phyloP scores from a whole-genome alignment of 2,329 filamentous ascomycete genomes.

The Sarocladiaceae sp. region DNA sequence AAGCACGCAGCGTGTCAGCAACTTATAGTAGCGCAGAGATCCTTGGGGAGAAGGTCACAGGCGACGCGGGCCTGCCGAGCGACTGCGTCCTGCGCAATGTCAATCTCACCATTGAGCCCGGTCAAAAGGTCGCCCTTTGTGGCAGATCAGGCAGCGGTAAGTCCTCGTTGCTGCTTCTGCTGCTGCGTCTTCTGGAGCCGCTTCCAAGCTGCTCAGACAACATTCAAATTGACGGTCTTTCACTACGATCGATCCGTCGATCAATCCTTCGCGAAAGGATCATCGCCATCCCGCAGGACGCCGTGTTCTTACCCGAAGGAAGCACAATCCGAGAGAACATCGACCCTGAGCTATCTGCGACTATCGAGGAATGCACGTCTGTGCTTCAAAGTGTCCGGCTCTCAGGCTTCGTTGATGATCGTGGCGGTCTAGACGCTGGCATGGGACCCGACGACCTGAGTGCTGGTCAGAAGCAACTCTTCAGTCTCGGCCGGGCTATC shows the following conservation, averaged over 20 bases:
- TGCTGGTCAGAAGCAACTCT: constrained; percentile 57
- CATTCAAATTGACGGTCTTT: constrained; percentile 37
- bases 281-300: constrained; percentile 47
- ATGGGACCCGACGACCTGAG: constrained; percentile 45
- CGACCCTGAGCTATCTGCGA: constrained; percentile 30
- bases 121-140: constrained; percentile 29
- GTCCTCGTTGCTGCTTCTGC: constrained; percentile 33
- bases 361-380: constrained; percentile 24
- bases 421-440: constrained; percentile 25
- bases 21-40: constrained; percentile 19
- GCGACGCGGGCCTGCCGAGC: neutral
- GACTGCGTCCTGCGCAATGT: constrained; percentile 19
- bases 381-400: constrained; percentile 30
- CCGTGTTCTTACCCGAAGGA: constrained; percentile 42
- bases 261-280: constrained; percentile 37
- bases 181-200: constrained; percentile 36
- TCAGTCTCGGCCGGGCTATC: constrained; percentile 55
- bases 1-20: constrained; percentile 25
- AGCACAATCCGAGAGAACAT: constrained; percentile 35
- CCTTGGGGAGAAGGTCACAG: neutral
- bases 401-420: constrained; percentile 22
- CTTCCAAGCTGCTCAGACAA: constrained; percentile 16
- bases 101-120: constrained; percentile 21
- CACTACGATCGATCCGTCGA: constrained; percentile 32
- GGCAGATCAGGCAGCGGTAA: constrained; percentile 37